These are phyloP conservation scores for Sambucus nigra DNA, from an alignment of 129 eudicot genomes.

Conservation along the genomic window DNA sequence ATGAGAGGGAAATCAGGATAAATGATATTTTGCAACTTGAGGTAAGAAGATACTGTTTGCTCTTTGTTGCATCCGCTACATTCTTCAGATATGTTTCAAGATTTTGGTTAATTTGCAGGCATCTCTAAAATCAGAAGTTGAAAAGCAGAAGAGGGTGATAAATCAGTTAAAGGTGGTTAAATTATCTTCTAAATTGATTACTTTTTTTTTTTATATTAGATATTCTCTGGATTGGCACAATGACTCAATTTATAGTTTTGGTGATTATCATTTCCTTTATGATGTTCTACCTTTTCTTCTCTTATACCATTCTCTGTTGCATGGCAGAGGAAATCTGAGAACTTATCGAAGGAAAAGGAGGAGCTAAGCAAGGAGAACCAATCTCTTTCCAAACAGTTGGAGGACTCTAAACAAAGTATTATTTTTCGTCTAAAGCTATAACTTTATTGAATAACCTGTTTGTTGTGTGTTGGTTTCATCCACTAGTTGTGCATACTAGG, in stretches of 20 bases:
- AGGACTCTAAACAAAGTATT: conserved; percentile 46
- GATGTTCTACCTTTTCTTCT: not conserved
- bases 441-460: not conserved
- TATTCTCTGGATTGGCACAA: not conserved
- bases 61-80: not conserved
- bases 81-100: not conserved
- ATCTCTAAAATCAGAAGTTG: conserved; percentile 46
- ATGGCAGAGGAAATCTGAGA: conserved; percentile 36
- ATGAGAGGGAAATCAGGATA: conserved; percentile 49
- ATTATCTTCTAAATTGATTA: not conserved
- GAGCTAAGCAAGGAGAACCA: conserved; percentile 49
- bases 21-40: conserved; percentile 38
- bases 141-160: conserved; percentile 27
- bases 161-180: conserved; percentile 19
- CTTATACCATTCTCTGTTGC: not conserved
- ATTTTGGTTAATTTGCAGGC: conserved; percentile 18
- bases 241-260: no score
- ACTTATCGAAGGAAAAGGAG: conserved; percentile 56
- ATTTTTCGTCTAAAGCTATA: not conserved
- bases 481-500: conserved; percentile 4
- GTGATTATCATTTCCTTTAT: no score
- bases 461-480: not conserved
- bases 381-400: conserved; percentile 61
- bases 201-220: no score
- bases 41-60: conserved; percentile 4